Base-by-base conservation (phyloP, 176 grass and related monocot genomes). In the Rhynchospora breviuscula region DNA sequence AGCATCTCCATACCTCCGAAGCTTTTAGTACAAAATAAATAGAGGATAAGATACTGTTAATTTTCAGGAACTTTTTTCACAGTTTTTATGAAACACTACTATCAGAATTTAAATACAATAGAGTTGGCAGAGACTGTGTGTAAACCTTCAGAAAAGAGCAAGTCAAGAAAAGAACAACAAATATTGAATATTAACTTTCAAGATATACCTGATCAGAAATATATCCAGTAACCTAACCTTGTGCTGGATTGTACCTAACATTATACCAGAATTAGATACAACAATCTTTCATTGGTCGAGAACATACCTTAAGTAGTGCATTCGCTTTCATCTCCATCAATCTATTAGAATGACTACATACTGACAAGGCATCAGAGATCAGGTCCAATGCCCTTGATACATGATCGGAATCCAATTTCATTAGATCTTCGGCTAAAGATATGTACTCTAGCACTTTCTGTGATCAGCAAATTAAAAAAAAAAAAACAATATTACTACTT, bases 301-400 rank as follows among this genome's bases (percentile, higher is more conserved):
- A 78, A 46, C 66, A 89, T 88, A 94, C 92, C 90, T 64, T 86
- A 84, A 98, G 81, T 67, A 98, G 67, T 63, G 92, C 92, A 82
- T 95, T 92, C 83, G 95, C 95, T 85, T 98, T 95, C 91, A 94
- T 95, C 25, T 26, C 87, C 91, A 98, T 91, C 54, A 95, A 86
- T 84, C 86, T 91, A 81, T 98, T 91, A 81, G 92, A 98, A 83
- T 86, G 74, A 82, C 72, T 69, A 75, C 95, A 84, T 83, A 89
- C 72, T 58, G 83, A 84, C 44, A 94, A 80, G 47, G 95, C 95
- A 86, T 95, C 88, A 17, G 89, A 89, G 58, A 98, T 90, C 62
- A 95, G 78, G 80, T 91, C 67, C 78, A 98, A 89, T 85, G 91
- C 84, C 6, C 68, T 89, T 52, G 89, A 56, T 66, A 90, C 88